phyloP scores from a whole-genome alignment of 768 basidiomycete genomes.

The Psilocybe azurescens region DNA sequence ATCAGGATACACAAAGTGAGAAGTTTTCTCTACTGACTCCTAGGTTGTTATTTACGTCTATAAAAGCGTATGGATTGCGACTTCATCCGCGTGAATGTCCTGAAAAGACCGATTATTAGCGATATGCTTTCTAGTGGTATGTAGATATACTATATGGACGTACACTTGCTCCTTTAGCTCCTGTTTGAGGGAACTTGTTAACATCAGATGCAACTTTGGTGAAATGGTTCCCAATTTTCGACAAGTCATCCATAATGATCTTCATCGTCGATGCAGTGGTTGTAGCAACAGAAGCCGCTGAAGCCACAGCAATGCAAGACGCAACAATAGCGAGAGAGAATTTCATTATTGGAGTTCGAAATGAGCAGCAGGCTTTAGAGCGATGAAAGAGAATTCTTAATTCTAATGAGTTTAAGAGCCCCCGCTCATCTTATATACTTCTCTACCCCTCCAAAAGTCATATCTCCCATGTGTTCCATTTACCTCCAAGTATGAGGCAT shows the following conservation, averaged over 20 bases:
- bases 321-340: background rate
- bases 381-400: background rate
- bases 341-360: background rate
- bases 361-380: background rate
- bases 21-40: background rate
- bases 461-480: too few relatives aligned
- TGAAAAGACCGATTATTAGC: background rate
- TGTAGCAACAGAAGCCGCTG: background rate
- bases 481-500: too few relatives aligned
- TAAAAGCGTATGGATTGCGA: background rate
- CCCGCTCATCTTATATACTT: background rate
- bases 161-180: background rate
- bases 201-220: background rate
- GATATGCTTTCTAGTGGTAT: too few relatives aligned
- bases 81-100: background rate
- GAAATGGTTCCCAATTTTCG: background rate
- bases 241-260: background rate
- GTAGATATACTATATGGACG: background rate
- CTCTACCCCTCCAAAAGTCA: too few relatives aligned
- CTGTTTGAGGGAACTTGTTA: background rate
- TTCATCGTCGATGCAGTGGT: background rate
- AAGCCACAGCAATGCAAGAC: background rate
- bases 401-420: background rate
- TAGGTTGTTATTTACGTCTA: background rate
- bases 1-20: too few relatives aligned